A percentile compares a stretch with the other conserved stretches of the same genome.
These are phyloP conservation scores for Paramecium sonneborni DNA, from an alignment of 73 alveolate species.

Conservation along the genomic window DNA sequence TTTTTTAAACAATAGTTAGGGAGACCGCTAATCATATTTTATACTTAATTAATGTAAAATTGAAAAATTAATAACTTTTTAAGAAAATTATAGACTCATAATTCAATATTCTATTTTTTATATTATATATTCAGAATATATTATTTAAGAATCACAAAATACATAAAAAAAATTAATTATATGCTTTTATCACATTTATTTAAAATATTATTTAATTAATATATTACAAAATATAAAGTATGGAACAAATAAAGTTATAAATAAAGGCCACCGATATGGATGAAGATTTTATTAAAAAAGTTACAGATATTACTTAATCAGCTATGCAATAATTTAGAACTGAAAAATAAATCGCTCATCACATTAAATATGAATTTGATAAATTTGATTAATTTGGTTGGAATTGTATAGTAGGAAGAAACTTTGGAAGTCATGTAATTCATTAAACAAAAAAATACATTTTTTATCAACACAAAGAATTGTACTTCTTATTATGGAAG, in stretches of 20 bases:
- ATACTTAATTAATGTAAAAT: no score
- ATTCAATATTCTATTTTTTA: no score
- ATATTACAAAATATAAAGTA: background rate
- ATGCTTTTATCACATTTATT: no score
- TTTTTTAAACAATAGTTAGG: no score
- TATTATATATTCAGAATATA: no score
- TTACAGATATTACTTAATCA: slow-evolving; percentile 36
- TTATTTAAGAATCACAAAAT: no score
- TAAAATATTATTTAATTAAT: background rate
- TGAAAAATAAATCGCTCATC: slow-evolving; percentile 63
- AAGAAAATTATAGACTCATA: no score
- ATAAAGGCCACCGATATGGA: slow-evolving; percentile 67
- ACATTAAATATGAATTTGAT: slow-evolving; percentile 59
- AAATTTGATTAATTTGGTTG: slow-evolving; percentile 68
- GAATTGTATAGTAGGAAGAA: slow-evolving; percentile 87
- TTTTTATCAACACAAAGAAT: slow-evolving; percentile 61
- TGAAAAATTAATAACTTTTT: no score
- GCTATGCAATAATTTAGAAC: slow-evolving; percentile 56
- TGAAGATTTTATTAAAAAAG: slow-evolving; percentile 58
- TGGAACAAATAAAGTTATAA: background rate
- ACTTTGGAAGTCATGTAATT: slow-evolving; percentile 84
- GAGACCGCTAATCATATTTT: no score
- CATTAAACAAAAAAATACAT: slow-evolving; percentile 81
- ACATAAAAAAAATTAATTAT: no score
- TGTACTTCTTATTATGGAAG: slow-evolving; percentile 59